A percentile compares a stretch with the other conserved stretches of the same genome.
Conservation (phyloP, 176 grass and related monocot genomes). For the Puccinellia tenuiflora region DNA sequence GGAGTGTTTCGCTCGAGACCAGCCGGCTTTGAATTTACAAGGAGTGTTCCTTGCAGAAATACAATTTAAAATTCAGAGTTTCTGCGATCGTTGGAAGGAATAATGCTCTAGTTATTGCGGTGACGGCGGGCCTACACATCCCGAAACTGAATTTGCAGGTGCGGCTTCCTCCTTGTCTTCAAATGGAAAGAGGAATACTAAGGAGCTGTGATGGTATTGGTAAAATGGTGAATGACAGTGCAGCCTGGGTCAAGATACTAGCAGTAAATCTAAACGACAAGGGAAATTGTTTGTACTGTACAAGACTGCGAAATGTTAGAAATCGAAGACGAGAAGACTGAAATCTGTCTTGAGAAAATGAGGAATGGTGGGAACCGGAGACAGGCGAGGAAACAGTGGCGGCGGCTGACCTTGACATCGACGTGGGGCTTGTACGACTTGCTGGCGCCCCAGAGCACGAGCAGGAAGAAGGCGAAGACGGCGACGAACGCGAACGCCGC, state of each 20-base stretch:
- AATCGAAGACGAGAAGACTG: not conserved
- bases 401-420: constrained; percentile 57
- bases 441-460: constrained; percentile 92
- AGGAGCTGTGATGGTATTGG: not conserved
- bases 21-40: too few relatives aligned
- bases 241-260: not conserved
- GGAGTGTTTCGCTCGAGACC: too few relatives aligned
- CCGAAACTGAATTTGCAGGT: not conserved
- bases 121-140: not conserved
- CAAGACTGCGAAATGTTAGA: not conserved
- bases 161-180: not conserved
- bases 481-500: constrained; percentile 55
- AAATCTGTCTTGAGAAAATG: not conserved
- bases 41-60: not conserved
- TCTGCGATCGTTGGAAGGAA: not conserved
- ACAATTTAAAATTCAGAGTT: constrained; percentile 13
- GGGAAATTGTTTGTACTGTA: not conserved
- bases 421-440: constrained; percentile 82
- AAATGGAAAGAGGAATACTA: not conserved
- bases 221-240: not conserved
- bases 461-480: constrained; percentile 80
- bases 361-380: not conserved
- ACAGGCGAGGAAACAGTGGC: not conserved
- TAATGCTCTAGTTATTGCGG: not conserved
- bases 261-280: not conserved